Percentiles rank a stretch among this genome's conserved stretches.
phyloP scores from a whole-genome alignment of 2,329 filamentous ascomycete species.

The Thermothelomyces thermophilus region DNA sequence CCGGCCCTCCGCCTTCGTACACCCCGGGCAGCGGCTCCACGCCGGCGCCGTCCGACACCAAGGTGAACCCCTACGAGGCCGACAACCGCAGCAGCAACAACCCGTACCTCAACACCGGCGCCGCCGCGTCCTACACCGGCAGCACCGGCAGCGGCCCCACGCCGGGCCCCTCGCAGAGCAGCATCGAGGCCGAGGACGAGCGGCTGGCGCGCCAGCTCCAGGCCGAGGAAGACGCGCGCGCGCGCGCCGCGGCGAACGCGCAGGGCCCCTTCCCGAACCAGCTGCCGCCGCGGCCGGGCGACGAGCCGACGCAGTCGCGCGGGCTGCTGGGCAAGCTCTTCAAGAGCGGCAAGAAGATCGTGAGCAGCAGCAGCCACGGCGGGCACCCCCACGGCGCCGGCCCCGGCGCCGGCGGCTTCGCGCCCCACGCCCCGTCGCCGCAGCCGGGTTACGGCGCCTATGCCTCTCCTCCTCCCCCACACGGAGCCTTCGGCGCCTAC shows the following conservation, averaged over 20 bases:
- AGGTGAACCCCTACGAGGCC: conserved; percentile 39
- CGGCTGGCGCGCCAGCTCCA: conserved; percentile 70
- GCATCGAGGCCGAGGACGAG: conserved; percentile 56
- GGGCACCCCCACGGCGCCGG: neutral
- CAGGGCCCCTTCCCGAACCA: conserved; percentile 32
- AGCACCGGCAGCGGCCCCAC: no score
- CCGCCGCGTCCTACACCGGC: neutral
- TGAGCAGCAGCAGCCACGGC: neutral
- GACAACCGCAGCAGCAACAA: no score
- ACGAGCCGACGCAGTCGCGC: neutral
- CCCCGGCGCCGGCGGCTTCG: no score
- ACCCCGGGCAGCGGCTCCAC: conserved; percentile 42
- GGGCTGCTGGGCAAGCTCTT: conserved; percentile 46
- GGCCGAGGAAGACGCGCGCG: conserved; percentile 70
- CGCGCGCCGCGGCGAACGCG: conserved; percentile 27
- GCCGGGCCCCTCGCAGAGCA: conserved; percentile 23
- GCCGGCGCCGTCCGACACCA: conserved; percentile 47
- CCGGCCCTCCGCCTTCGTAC: conserved; percentile 63
- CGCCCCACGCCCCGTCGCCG: neutral
- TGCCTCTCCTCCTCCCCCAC: no score
- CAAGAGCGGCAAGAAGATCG: conserved; percentile 40
- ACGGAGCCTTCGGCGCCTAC: no score
- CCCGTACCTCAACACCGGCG: neutral
- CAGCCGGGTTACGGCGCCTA: conserved; percentile 1
- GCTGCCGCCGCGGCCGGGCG: conserved; percentile 35